Conservation (phyloP, 2,329 filamentous ascomycete genomes). For the Phyllosticta citribraziliensis region DNA sequence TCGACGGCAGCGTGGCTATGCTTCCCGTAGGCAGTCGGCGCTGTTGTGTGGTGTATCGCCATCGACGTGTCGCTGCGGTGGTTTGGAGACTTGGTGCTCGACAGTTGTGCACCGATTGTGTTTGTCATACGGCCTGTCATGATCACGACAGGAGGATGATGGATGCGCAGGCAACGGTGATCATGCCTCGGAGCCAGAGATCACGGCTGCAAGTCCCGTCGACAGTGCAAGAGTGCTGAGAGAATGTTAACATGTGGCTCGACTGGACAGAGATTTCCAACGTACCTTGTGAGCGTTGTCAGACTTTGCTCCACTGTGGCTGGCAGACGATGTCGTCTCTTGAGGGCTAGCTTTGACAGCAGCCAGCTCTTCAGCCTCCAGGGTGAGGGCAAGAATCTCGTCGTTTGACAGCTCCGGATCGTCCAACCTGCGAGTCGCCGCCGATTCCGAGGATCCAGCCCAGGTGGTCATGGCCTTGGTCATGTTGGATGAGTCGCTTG, state of each 20-base stretch:
- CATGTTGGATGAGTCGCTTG: background rate
- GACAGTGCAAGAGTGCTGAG: slow-evolving; percentile 6
- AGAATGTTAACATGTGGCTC: background rate
- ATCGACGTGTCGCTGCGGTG: background rate
- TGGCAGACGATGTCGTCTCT: background rate
- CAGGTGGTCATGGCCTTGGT: slow-evolving; percentile 6
- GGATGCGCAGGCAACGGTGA: background rate
- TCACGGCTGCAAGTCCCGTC: slow-evolving; percentile 7
- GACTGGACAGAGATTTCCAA: background rate
- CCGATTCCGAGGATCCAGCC: background rate
- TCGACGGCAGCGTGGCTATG: too few species aligned
- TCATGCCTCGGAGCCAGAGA: slow-evolving; percentile 7
- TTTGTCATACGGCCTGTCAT: background rate
- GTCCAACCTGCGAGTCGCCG: background rate
- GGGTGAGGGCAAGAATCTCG: background rate
- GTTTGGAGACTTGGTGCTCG: background rate
- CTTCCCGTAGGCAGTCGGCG: too few species aligned
- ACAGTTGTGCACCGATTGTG: background rate
- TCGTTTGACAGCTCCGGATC: background rate
- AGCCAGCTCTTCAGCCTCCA: background rate
- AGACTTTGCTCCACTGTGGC: background rate
- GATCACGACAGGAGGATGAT: slow-evolving; percentile 6
- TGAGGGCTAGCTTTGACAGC: background rate
- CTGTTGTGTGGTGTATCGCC: too few species aligned
- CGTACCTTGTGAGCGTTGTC: background rate